Base-by-base conservation (phyloP, 2,329 filamentous ascomycete genomes). In the Botrytis deweyae region DNA sequence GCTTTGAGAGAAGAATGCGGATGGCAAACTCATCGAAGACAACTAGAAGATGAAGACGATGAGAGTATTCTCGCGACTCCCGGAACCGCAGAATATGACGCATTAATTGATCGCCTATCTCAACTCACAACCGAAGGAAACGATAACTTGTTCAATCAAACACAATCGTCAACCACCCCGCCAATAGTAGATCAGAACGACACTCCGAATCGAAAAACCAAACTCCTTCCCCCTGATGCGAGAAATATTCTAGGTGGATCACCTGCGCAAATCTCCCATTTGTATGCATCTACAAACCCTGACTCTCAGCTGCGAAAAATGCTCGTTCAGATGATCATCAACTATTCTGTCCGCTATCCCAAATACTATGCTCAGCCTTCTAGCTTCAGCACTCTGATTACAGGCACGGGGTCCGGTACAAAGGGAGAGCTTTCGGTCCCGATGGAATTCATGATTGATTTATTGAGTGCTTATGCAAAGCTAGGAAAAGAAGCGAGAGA, bases 381-480 rank as follows among this genome's bases (percentile, higher is more conserved):
- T 0, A 36, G 65, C 0, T 55, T 52, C 6, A 46, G 65, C 1
- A 4, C 3, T 8, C 9, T 67, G 8, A 36, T 67, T 0, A 16
- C 33, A 0, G 65, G 46, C 9, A 4, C 22, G 25, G 64, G 10
- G 22, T 1, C 18, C 0, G 22, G 4, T 1, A 20, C 22, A 4
- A 7, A 18, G 14, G 44, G 4, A 2, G 4, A 22, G 1, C 38
- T 67, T 3, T 12, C 44, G 1, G 46, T 67, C 4, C 33, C 65
- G 8, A 55, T 67, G 33, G 65, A 67, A 38, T 67, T 67, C 20
- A 36, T 67, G 3, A 18, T 10, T 25, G 46, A 67, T 40, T 4
- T 67, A 2, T 40, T 67, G 46, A 5, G 44, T 6, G 44, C 22
- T 2, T 67, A 52, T 40, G 46, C 33, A 36, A 40, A n/a, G 25